These are phyloP conservation scores for Leccinum arenicola DNA, from an alignment of 768 basidiomycete genomes.

Conservation along the genomic window DNA sequence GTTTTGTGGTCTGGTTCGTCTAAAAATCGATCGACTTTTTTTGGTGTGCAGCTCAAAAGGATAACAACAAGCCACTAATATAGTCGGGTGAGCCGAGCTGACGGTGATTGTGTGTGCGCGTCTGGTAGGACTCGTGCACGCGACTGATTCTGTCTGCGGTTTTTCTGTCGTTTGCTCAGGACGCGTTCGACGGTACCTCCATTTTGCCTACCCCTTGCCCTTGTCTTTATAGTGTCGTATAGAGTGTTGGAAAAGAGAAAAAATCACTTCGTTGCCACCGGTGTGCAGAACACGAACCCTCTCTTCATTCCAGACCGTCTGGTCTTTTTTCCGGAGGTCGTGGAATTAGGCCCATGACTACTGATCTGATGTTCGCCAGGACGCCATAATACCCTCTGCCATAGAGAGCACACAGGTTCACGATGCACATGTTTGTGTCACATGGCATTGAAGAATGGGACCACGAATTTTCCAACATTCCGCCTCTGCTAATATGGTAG, in stretches of 20 bases:
- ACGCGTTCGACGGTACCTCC: background rate
- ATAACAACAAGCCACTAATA: slow-evolving; percentile 33
- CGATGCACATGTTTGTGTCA: background rate
- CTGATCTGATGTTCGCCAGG: background rate
- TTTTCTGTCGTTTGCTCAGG: background rate
- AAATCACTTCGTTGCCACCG: background rate
- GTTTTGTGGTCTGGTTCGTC: background rate
- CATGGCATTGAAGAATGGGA: background rate
- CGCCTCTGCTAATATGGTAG: too few relatives aligned
- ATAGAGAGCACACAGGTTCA: background rate
- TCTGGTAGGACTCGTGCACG: background rate
- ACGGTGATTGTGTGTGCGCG: background rate
- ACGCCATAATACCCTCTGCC: background rate
- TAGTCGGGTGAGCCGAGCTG: background rate
- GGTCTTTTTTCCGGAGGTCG: background rate
- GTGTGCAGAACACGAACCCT: background rate
- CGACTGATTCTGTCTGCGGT: background rate
- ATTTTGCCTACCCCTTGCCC: background rate
- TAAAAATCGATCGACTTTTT: background rate
- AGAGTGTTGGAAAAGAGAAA: background rate
- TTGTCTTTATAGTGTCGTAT: background rate
- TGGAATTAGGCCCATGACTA: background rate
- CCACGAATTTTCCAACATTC: too few relatives aligned
- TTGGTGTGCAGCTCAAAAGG: slow-evolving; percentile 40
- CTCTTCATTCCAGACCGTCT: background rate